Evolutionary conservation across 768 basidiomycete species (phyloP).

Genomic region (Guyanaporus albipodus): DNA sequence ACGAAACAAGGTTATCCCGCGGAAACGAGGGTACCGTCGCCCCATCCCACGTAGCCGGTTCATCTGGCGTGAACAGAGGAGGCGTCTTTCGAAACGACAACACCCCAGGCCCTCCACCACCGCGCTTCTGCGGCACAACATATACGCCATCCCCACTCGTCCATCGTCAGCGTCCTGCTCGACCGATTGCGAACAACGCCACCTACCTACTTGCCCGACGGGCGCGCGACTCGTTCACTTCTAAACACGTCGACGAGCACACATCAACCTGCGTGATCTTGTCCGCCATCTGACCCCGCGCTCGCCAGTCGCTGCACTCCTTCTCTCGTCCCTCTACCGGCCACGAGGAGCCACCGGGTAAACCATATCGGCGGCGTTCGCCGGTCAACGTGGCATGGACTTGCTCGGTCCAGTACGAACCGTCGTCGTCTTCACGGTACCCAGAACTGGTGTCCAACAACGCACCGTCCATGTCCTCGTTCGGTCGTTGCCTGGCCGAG

Average conservation of each 20-base stretch:
- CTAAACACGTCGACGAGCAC: too few relatives aligned
- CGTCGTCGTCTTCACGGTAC: slow-evolving; percentile 1
- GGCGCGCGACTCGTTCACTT: too few relatives aligned
- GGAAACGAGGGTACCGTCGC: too few relatives aligned
- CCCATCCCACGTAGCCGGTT: slow-evolving; percentile 9
- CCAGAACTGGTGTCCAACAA: background rate
- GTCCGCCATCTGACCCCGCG: too few relatives aligned
- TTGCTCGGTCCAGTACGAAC: slow-evolving; percentile 9
- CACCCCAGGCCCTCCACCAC: background rate
- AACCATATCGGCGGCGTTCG: background rate
- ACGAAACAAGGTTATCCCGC: slow-evolving; percentile 6
- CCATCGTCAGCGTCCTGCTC: background rate
- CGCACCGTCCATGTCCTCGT: background rate
- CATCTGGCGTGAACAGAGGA: slow-evolving; percentile 5
- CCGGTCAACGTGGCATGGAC: slow-evolving; percentile 5
- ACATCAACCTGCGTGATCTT: background rate
- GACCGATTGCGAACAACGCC: too few relatives aligned
- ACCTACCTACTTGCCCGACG: too few relatives aligned
- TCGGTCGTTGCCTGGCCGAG: too few relatives aligned
- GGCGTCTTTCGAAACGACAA: slow-evolving; percentile 7
- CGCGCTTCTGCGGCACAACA: slow-evolving; percentile 21
- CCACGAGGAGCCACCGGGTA: background rate
- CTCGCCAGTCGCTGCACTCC: slow-evolving; percentile 13
- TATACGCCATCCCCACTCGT: slow-evolving; percentile 7
- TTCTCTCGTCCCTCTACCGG: slow-evolving; percentile 1